phyloP scores from a whole-genome alignment of 441 rosid genomes.

The Breynia disticha region DNA sequence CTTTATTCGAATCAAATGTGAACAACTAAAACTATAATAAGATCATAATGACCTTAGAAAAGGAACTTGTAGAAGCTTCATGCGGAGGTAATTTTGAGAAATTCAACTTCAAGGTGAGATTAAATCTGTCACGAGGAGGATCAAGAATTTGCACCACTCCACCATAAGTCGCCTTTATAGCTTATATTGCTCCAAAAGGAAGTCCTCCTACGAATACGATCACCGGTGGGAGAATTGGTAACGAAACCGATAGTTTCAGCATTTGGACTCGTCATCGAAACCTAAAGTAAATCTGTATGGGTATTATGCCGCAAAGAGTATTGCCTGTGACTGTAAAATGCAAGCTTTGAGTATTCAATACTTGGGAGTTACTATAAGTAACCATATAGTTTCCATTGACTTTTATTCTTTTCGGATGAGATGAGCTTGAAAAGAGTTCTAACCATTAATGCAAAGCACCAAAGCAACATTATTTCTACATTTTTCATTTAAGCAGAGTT shows the following conservation, averaged over 20 bases:
- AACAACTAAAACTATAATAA: no score
- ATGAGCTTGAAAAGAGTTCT: no score
- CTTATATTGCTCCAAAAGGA: constrained; percentile 90
- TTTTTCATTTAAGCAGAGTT: neutral
- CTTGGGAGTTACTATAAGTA: no score
- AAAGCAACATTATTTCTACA: no score
- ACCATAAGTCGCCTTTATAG: constrained; percentile 71
- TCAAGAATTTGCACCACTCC: constrained; percentile 75
- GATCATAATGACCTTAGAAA: constrained; percentile 40
- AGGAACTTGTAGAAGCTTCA: constrained; percentile 66
- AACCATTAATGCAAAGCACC: no score
- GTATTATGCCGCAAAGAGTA: no score
- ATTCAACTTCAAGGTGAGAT: constrained; percentile 79
- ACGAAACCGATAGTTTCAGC: constrained; percentile 59
- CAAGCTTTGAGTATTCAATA: no score
- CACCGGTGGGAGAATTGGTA: constrained; percentile 83
- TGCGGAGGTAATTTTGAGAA: constrained; percentile 70
- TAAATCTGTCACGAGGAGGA: constrained; percentile 94
- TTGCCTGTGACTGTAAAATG: no score
- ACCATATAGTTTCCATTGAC: constrained; percentile 35
- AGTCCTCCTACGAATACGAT: constrained; percentile 68
- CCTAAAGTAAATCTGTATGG: no score
- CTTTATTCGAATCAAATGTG: no score
- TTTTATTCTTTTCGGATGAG: no score
- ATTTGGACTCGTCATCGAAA: constrained; percentile 71